Evolutionary conservation across 108 stramenopile genomes (phyloP), one percentile per base, ranked within the genome.

Genomic region (Cylindrotheca closterium): DNA sequence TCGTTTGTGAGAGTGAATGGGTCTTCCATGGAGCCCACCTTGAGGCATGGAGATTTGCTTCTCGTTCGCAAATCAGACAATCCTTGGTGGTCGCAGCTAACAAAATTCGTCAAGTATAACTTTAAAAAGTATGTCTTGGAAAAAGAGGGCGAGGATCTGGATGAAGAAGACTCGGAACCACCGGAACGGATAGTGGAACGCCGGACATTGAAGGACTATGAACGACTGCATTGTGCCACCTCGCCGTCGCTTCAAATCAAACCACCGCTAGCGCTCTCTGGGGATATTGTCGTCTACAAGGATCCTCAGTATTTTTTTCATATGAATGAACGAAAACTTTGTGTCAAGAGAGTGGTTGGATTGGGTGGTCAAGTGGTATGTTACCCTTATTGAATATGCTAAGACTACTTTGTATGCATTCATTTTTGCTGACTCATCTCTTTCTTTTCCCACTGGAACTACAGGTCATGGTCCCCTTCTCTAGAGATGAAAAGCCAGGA

Each of bases 21-120:
- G 21, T 58, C 73, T 24, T 82, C 83, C 12, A 89, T 86, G 88
- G 88, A 86, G 68, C 88, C 88, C 18, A 51, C 85, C 0, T 61
- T 89, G 18, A 53, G 70, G 4, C 28, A 74, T 46, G 85, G 88
- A 18, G 88, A 89, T 72, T 42, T 84, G 7, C 23, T 89, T 19
- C 42, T 89, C 3, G 81, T 89, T 19, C 80, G 85, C 15, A 89
- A 84, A 62, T 56, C 85, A 1, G 88, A 89, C 53, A 31, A 53
- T 21, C 57, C 65, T 37, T n/a, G 4, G 8, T 51, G 21, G 51
- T n/a, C n/a, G n/a, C 37, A 42, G 15, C 15, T 10, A 10, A 10
- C 10, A 15, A 42, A 42, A 15, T 10, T 10, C 37, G 7, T 10
- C 37, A 42, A 42, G 10, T 10, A 42, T 42, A 42, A 7, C 37